Base-by-base conservation (phyloP, 139 green algal genomes). In the Pseudopediastrum boryanum region DNA sequence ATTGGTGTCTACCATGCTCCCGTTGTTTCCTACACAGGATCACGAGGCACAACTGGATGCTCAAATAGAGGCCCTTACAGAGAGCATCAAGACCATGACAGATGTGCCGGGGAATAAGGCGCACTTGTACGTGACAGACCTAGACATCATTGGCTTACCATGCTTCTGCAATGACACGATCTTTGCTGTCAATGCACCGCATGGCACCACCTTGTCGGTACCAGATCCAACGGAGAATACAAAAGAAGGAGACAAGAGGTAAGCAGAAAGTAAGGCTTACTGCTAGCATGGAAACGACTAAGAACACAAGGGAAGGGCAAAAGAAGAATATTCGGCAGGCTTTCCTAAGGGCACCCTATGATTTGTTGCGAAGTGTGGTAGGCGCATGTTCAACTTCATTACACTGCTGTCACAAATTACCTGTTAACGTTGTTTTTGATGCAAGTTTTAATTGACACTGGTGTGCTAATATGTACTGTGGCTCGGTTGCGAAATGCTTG, bases 111-210 rank as follows among this genome's bases (percentile, higher is more conserved):
- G 64, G 4, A 92, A 92, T 77, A 84, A 85, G 50, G 58, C 78
- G 36, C 88, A 85, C 23, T 78, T 97, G 63, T 97, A 92, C 61
- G 90, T 97, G 16, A 96, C 91, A 31, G 85, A 96, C 48, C 83
- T 90, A 16, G 92, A 96, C 84, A 93, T 97, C 77, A 89, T 82
- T 19, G 70, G 36, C 33, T 58, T 96, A 71, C 86, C 89, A 21
- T 87, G 74, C 82, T 93, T 94, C 51, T 78, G 71, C 43, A 74
- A 84, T 16, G 93, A 97, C 75, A 95, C 84, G 50, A 82, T 97
- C 9, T 95, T 97, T 82, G 94, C 93, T 7, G 87, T 97, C 38
- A 93, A 90, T 63, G 93, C 89, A 6, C 93, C 94, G 2, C 77
- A 84, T 23, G 92, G 92, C 33, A 96, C 93, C 10, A 92, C 82